These are phyloP conservation scores for Verruconis gallopava DNA, from an alignment of 2,329 filamentous ascomycete genomes.

Conservation along the genomic window DNA sequence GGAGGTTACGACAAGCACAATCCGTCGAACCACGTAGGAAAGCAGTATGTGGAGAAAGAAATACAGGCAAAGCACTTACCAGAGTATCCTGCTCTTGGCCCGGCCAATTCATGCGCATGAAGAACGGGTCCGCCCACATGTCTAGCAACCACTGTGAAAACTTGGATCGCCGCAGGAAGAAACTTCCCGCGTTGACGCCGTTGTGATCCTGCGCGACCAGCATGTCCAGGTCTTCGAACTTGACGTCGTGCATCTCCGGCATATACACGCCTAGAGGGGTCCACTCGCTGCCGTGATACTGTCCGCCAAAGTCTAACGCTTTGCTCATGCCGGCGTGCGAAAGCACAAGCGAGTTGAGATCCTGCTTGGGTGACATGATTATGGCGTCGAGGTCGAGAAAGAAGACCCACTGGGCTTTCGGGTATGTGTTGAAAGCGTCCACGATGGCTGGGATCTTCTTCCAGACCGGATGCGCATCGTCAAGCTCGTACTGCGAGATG, in stretches of 20 bases:
- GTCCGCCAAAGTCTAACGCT: constrained; percentile 17
- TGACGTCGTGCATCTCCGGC: constrained; percentile 13
- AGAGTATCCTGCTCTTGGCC: constrained; percentile 25
- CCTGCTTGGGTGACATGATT: constrained; percentile 25
- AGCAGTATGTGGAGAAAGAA: neutral
- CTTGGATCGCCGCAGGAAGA: constrained; percentile 25
- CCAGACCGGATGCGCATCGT: constrained; percentile 24
- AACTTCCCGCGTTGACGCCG: constrained; percentile 27
- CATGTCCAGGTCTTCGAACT: constrained; percentile 24
- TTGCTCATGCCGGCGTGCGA: constrained; percentile 19
- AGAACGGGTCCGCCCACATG: constrained; percentile 26
- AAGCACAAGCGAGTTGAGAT: constrained; percentile 22
- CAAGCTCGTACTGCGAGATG: constrained; percentile 27
- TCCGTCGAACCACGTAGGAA: no score
- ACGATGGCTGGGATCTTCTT: constrained; percentile 28
- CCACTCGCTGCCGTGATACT: constrained; percentile 18
- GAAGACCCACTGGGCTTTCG: constrained; percentile 28
- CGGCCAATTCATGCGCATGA: constrained; percentile 22
- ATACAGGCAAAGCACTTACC: no score
- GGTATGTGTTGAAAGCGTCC: constrained; percentile 26
- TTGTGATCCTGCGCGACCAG: constrained; percentile 29
- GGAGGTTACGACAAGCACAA: no score
- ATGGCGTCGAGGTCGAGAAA: constrained; percentile 30
- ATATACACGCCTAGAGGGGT: constrained; percentile 16
- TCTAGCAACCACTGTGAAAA: constrained; percentile 26